A percentile compares a stretch with the other conserved stretches of the same genome.
phyloP scores from a whole-genome alignment of 768 basidiomycete genomes.

The Leccinum olivaceopallidum region DNA sequence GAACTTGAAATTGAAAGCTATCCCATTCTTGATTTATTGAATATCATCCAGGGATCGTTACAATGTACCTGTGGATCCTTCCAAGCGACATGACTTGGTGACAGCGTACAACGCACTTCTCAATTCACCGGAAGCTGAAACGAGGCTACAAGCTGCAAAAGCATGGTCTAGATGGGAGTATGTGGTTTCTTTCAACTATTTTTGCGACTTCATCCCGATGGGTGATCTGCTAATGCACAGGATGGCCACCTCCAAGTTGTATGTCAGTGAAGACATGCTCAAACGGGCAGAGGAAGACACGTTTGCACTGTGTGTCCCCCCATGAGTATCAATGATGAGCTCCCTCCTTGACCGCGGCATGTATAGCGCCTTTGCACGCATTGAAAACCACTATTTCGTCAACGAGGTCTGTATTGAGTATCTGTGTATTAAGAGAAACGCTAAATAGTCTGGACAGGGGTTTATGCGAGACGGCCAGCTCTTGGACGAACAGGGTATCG shows the following conservation, averaged over 20 bases:
- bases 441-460: constrained; percentile 45
- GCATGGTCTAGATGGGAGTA: constrained; percentile 94
- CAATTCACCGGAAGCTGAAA: constrained; percentile 67
- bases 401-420: constrained; percentile 53
- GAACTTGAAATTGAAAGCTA: background rate
- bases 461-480: constrained; percentile 91
- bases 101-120: constrained; percentile 82
- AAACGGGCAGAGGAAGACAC: constrained; percentile 68
- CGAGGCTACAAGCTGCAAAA: constrained; percentile 67
- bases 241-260: constrained; percentile 80
- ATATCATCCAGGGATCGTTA: constrained; percentile 71
- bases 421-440: background rate
- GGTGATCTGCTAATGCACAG: constrained; percentile 37
- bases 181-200: constrained; percentile 32
- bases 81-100: constrained; percentile 78
- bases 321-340: constrained; percentile 7
- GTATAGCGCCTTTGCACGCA: constrained; percentile 76
- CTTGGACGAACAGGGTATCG: constrained; percentile 78
- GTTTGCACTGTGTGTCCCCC: constrained; percentile 65
- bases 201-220: background rate
- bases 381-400: constrained; percentile 91
- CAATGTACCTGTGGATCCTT: constrained; percentile 75
- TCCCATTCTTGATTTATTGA: background rate
- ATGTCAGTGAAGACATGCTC: constrained; percentile 67
- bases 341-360: constrained; percentile 4